Conservation (phyloP, 805 yeast species). For the Scheffersomyces coipomensis region DNA sequence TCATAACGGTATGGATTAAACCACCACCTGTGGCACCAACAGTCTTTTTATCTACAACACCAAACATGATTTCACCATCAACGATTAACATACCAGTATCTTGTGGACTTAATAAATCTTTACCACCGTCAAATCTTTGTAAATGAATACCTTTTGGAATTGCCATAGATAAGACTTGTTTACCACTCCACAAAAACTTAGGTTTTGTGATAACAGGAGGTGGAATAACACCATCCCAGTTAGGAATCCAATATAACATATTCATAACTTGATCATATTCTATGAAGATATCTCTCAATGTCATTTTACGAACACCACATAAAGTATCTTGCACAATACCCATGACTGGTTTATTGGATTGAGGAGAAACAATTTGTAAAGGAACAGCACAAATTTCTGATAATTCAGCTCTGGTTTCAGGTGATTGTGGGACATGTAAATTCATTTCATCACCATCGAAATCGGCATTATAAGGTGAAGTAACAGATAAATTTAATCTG, state of each 20-base stretch:
- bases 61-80: slow-evolving; percentile 95
- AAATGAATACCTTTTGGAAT: slow-evolving; percentile 95
- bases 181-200: slow-evolving; percentile 96
- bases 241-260: slow-evolving; percentile 95
- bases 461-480: slow-evolving; percentile 99
- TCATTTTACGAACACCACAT: slow-evolving; percentile 96
- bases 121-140: slow-evolving; percentile 90
- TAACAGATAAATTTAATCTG: slow-evolving; percentile 92
- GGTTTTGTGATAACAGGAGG: slow-evolving; percentile 94
- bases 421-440: slow-evolving; percentile 97
- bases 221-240: slow-evolving; percentile 98
- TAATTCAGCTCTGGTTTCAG: slow-evolving; percentile 95
- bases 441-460: slow-evolving; percentile 99
- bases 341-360: slow-evolving; percentile 98
- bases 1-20: slow-evolving; percentile 92
- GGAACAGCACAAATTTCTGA: slow-evolving; percentile 97
- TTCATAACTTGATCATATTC: slow-evolving; percentile 95
- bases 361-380: slow-evolving; percentile 95
- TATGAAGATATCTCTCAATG: slow-evolving; percentile 82
- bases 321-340: slow-evolving; percentile 99
- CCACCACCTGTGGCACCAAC: slow-evolving; percentile 99
- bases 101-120: slow-evolving; percentile 77
- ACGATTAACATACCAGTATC: slow-evolving; percentile 95
- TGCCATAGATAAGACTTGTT: slow-evolving; percentile 87
- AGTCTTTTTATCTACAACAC: slow-evolving; percentile 97